Evolutionary conservation across 1,139 yeast genomes (phyloP), one percentile per base, ranked within the genome.

Genomic region (Scheffersomyces parashehatae): DNA sequence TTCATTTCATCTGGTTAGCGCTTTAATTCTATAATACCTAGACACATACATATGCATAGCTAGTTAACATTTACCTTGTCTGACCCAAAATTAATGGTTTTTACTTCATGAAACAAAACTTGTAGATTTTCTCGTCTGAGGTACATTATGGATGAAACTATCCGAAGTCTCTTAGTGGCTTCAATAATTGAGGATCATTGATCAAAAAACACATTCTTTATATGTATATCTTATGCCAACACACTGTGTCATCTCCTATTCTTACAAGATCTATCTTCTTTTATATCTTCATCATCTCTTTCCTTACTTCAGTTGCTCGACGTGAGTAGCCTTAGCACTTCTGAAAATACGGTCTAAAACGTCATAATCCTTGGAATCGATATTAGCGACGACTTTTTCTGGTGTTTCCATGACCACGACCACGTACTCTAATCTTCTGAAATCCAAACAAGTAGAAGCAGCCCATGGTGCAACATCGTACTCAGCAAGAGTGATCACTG

Each of bases 401-500:
- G 80, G 79, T 14, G 66, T 60, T 45, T 76, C 63, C 73, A 77
- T 74, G 39, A 70, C 70, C 8, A 78, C 81, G 7, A 75, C 76
- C 8, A 73, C 70, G 49, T 71, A 78, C 15, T 55, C 55, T 10
- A 60, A 61, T 28, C 58, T 55, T 38, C 70, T 62, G 43, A 55
- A 56, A 54, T 79, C 83, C 5, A 79, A 66, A 50, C 82, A 77
- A 3, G 83, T 77, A 34, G 73, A 62, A 3, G 57, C 49, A 2
- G 81, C 81, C 84, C 83, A 79, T 2, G 67, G 60, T 2, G 83
- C 83, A n/a, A 50, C 60, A 45, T 79, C 84, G 52, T 79, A 79
- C 35, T 77, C 72, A 36, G 51, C 52, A 29, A 79, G 62, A 1
- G 77, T 56, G 26, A 79, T 53, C 16, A 66, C 64, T n/a, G 81